These are phyloP conservation scores for Ophiostoma sp. DNA, from an alignment of 2,329 filamentous ascomycete genomes.

Conservation along the genomic window DNA sequence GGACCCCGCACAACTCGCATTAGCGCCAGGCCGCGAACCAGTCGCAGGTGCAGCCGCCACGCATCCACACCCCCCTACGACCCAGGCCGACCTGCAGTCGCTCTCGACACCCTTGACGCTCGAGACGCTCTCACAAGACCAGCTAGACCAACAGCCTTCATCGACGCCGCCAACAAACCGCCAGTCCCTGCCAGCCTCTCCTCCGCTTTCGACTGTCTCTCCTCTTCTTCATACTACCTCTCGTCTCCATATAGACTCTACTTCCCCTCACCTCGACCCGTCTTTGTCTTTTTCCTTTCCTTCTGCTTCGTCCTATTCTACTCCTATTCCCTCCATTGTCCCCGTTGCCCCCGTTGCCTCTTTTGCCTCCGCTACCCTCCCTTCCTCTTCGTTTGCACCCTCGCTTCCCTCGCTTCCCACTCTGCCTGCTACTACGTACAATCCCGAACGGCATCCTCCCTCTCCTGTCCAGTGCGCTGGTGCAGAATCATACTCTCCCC, in stretches of 20 bases:
- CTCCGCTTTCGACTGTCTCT: conserved; percentile 3
- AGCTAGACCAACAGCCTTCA: conserved; percentile 8
- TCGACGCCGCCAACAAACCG: conserved; percentile 15
- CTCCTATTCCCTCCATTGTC: not conserved
- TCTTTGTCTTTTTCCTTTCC: no score
- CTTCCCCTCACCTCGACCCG: not conserved
- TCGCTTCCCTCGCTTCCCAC: not conserved
- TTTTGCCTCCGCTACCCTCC: not conserved
- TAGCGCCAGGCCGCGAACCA: conserved; percentile 20
- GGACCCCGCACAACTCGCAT: conserved; percentile 15
- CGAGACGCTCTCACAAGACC: not conserved
- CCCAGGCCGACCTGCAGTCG: no score
- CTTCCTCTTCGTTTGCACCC: not conserved
- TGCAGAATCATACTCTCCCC: not conserved
- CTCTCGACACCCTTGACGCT: not conserved
- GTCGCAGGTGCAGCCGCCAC: conserved; percentile 18
- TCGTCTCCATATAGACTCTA: not conserved
- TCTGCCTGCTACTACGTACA: not conserved
- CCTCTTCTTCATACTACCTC: not conserved
- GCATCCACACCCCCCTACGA: not conserved
- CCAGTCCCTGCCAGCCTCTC: conserved; percentile 7
- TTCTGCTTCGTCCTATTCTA: no score
- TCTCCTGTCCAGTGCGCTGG: not conserved
- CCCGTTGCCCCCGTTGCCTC: not conserved
- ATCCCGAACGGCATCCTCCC: not conserved